Evolutionary conservation across 2,329 filamentous ascomycete species (phyloP), one percentile per base, ranked within the genome.

Genomic region (Cladosporium phlei): DNA sequence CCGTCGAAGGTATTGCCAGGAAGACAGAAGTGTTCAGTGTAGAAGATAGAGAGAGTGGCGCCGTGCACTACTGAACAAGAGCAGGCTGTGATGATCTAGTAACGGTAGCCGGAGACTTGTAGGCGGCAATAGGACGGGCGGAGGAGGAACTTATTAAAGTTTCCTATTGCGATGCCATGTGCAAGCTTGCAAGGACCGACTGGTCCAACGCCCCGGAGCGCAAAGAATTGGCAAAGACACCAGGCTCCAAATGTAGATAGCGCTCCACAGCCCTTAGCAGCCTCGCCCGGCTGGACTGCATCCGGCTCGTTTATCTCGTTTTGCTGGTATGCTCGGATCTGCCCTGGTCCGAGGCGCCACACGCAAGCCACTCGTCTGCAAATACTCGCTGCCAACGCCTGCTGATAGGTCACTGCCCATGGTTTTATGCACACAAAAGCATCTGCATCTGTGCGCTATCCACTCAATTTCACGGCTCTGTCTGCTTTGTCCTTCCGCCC

Each of bases 301-400:
- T 45, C 42, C 42, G 42, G 17, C 6, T 45, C 40, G 40, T 45
- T 45, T 45, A 45, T 45, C 40, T 45, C 40, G 40, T 45, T 35
- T 33, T 8, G 27, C 33, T 42, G 38, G 39, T 29, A 6, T 3
- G 6, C 3, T 5, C 39, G 39, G 39, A 43, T 43, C 39, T 33
- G 12, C 14, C 12, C 20, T 3, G 28, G 12, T 43, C 29, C 39
- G 29, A 20, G 5, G 12, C 12, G 30, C 30, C 30, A 33, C 30
- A n/a, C n/a, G n/a, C 3, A 16, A n/a, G 35, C 35, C 35, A 38
- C 22, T 14, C 39, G 33, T n/a, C n/a, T n/a, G n/a, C n/a, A n/a
- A n/a, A n/a, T 8, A 8, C 34, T 37, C 34, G 34, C 21, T 21
- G 34, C 16, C 4, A 4, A 11, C 11, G 5, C 19, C 14, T 14